These are phyloP conservation scores for Neoboletus subvelutipes DNA, from an alignment of 768 basidiomycete species.

Conservation along the genomic window DNA sequence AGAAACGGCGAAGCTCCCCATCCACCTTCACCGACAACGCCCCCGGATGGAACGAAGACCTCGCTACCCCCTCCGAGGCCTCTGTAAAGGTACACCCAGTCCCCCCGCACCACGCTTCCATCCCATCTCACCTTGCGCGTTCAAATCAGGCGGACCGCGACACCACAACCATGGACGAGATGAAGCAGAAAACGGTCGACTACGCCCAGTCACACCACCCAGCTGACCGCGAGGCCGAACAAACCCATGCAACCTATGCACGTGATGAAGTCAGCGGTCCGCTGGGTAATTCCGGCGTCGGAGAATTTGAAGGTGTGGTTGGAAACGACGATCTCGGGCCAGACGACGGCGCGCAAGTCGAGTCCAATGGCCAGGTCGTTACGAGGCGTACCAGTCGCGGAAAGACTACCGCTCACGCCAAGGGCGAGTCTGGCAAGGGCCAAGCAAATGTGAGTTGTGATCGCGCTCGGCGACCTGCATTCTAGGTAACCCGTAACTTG, in stretches of 20 bases:
- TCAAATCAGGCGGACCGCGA: slow-evolving; percentile 29
- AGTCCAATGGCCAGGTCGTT: slow-evolving; percentile 26
- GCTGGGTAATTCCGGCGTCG: slow-evolving; percentile 27
- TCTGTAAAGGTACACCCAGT: slow-evolving; percentile 49
- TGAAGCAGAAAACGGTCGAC: slow-evolving; percentile 26
- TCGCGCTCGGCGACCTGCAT: not conserved
- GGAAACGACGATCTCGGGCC: slow-evolving; percentile 31
- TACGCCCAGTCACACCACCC: slow-evolving; percentile 8
- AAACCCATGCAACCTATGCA: slow-evolving; percentile 27
- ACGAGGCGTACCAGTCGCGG: slow-evolving; percentile 14
- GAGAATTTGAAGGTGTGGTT: slow-evolving; percentile 32
- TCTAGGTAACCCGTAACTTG: not conserved
- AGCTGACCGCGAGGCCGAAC: slow-evolving; percentile 16
- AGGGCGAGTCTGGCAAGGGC: slow-evolving; percentile 7
- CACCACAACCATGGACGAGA: slow-evolving; percentile 12
- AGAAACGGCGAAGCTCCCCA: slow-evolving; percentile 55
- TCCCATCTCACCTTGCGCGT: not conserved
- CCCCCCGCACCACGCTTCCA: not conserved
- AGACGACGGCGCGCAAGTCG: slow-evolving; percentile 21
- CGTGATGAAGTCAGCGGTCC: slow-evolving; percentile 31
- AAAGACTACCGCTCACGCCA: slow-evolving; percentile 4
- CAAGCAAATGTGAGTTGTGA: slow-evolving; percentile 16
- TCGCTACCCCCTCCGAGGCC: slow-evolving; percentile 66
- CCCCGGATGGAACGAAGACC: slow-evolving; percentile 70
- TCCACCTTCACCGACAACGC: slow-evolving; percentile 48